phyloP scores from a whole-genome alignment of 2,329 filamentous ascomycete species.

The Arthrobotrys pseudoclavata region DNA sequence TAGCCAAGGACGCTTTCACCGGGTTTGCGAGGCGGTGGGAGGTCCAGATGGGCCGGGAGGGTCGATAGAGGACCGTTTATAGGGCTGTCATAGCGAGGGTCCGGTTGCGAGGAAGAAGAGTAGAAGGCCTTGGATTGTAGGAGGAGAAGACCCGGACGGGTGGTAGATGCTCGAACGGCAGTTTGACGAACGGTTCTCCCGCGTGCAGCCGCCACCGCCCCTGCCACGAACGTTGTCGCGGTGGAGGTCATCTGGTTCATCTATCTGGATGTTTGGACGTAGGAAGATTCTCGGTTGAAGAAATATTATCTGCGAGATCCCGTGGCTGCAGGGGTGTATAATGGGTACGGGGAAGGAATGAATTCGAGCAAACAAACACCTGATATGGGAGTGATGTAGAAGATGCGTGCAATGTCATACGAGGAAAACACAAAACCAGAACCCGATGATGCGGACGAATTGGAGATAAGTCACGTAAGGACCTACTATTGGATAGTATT shows the following conservation, averaged over 20 bases:
- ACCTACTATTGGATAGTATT: no score
- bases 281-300: background rate
- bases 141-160: background rate
- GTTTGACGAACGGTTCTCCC: no score
- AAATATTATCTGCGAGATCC: background rate
- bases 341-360: no score
- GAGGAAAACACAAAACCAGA: conserved; percentile 12
- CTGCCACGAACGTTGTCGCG: conserved; percentile 22
- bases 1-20: conserved; percentile 70
- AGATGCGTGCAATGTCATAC: conserved; percentile 32
- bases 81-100: conserved; percentile 30
- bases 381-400: background rate
- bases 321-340: background rate
- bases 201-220: conserved; percentile 27
- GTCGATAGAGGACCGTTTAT: conserved; percentile 81
- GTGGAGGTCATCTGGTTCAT: conserved; percentile 32
- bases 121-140: conserved; percentile 10
- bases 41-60: conserved; percentile 76
- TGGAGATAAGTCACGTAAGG: no score
- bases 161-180: background rate
- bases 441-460: no score
- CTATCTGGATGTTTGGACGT: background rate
- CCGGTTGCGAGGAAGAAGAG: conserved; percentile 3
- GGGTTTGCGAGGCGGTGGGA: conserved; percentile 72
- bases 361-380: background rate